Conservation (phyloP, 805 yeast species). For the Starmerella vaccinii region DNA sequence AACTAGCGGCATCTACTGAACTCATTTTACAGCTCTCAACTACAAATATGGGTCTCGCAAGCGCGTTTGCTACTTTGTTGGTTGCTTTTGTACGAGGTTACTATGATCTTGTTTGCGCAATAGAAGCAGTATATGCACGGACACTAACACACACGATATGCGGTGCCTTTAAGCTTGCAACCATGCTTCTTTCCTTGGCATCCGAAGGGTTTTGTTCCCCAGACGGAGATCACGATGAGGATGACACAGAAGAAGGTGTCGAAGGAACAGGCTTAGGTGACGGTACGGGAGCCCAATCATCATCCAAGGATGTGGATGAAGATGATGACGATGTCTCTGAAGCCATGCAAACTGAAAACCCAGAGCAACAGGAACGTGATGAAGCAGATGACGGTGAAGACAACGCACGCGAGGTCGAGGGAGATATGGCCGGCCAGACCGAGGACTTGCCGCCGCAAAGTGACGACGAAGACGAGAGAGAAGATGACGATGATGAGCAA, state of each 20-base stretch:
- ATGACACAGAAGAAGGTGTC: constrained; percentile 48
- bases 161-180: constrained; percentile 51
- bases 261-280: constrained; percentile 92
- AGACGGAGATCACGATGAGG: constrained; percentile 45
- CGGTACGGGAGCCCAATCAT: constrained; percentile 76
- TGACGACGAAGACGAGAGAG: constrained; percentile 39
- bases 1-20: constrained; percentile 30
- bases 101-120: constrained; percentile 36
- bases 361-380: constrained; percentile 40
- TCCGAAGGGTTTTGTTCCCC: constrained; percentile 90
- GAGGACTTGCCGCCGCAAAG: constrained; percentile 67
- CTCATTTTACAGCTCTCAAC: constrained; percentile 26
- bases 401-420: constrained; percentile 88
- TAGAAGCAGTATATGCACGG: constrained; percentile 38
- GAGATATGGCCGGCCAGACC: constrained; percentile 90
- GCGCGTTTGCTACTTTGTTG: constrained; percentile 36
- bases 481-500: constrained; percentile 45
- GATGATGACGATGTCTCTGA: constrained; percentile 86
- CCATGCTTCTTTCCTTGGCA: constrained; percentile 50
- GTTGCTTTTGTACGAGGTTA: constrained; percentile 59
- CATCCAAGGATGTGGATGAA: constrained; percentile 66
- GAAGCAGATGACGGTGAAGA: constrained; percentile 55
- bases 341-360: constrained; percentile 57
- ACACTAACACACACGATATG: constrained; percentile 48
- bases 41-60: constrained; percentile 32